Evolutionary conservation across 2,329 filamentous ascomycete genomes (phyloP).

Genomic region (Ambrosiella beaveri): DNA sequence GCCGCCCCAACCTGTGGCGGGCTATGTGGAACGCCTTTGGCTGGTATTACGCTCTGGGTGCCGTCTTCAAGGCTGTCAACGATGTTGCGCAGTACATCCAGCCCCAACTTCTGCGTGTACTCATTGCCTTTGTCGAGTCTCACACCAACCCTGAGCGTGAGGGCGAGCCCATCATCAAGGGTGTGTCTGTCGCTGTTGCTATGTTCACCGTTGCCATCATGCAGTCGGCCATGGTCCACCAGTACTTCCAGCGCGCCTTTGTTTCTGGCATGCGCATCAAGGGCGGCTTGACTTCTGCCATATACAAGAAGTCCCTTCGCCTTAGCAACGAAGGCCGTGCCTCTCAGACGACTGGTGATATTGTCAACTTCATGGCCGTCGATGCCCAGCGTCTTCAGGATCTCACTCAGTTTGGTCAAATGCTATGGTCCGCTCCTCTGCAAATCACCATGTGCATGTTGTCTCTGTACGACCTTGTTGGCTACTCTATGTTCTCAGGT

Average conservation of each 20-base stretch:
- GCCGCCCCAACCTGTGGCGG: conserved; percentile 62
- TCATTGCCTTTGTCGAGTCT: conserved; percentile 74
- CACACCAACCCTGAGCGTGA: conserved; percentile 22
- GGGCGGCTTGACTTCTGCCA: conserved; percentile 70
- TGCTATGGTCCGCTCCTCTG: conserved; percentile 92
- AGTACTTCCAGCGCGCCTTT: conserved; percentile 93
- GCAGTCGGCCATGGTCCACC: conserved; percentile 77
- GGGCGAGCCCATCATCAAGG: conserved; percentile 65
- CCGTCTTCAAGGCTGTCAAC: conserved; percentile 76
- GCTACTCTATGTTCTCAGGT: conserved; percentile 87
- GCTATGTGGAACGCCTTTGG: conserved; percentile 74
- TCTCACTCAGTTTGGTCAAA: conserved; percentile 84
- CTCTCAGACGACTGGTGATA: conserved; percentile 83
- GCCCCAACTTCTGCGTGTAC: conserved; percentile 68
- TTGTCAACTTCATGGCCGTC: conserved; percentile 98
- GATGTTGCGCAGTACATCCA: conserved; percentile 77
- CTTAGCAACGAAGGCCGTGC: conserved; percentile 86
- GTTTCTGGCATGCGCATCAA: conserved; percentile 95
- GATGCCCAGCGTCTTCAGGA: conserved; percentile 92
- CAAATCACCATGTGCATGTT: conserved; percentile 93
- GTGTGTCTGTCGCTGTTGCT: conserved; percentile 69
- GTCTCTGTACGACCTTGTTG: conserved; percentile 88
- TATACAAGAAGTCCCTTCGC: conserved; percentile 79
- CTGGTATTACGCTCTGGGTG: conserved; percentile 63
- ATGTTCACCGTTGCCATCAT: conserved; percentile 82